Evolutionary conservation across 1,284 basidiomycete species (phyloP).

Genomic region (Pterulicium gracile): DNA sequence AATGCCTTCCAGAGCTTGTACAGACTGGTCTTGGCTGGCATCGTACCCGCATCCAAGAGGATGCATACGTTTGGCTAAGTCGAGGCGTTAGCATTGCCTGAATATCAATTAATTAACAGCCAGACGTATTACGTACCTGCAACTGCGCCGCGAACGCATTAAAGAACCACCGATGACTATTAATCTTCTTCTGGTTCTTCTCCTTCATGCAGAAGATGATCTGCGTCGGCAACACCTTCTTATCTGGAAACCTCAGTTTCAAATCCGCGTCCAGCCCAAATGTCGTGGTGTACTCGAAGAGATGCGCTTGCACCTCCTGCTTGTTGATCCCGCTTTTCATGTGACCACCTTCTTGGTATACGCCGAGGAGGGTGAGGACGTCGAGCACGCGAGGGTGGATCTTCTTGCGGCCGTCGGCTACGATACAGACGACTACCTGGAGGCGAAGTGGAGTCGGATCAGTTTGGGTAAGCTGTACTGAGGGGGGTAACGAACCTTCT

Average conservation of each 20-base stretch:
- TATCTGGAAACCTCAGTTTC: slow-evolving; percentile 91
- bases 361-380: slow-evolving; percentile 74
- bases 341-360: slow-evolving; percentile 68
- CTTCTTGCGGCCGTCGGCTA: slow-evolving; percentile 89
- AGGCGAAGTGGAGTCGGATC: not conserved
- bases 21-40: slow-evolving; percentile 74
- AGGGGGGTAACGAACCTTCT: slow-evolving; percentile 54
- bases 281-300: slow-evolving; percentile 93
- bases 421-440: slow-evolving; percentile 92
- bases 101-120: slow-evolving; percentile 1
- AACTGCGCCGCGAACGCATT: slow-evolving; percentile 75
- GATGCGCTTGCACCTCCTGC: slow-evolving; percentile 83
- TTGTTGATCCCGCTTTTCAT: slow-evolving; percentile 90
- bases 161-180: slow-evolving; percentile 93
- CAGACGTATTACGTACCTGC: slow-evolving; percentile 37
- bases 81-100: slow-evolving; percentile 6
- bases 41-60: slow-evolving; percentile 89
- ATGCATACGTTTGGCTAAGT: slow-evolving; percentile 79
- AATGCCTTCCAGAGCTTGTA: slow-evolving; percentile 96
- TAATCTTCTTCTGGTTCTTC: slow-evolving; percentile 94
- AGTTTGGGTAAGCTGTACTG: not conserved
- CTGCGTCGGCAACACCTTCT: slow-evolving; percentile 89
- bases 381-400: slow-evolving; percentile 91
- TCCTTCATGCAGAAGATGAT: slow-evolving; percentile 92
- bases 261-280: slow-evolving; percentile 84